Evolutionary conservation across 2,329 filamentous ascomycete genomes (phyloP), one percentile per base, ranked within the genome.

Genomic region (Monosporascus ibericus): DNA sequence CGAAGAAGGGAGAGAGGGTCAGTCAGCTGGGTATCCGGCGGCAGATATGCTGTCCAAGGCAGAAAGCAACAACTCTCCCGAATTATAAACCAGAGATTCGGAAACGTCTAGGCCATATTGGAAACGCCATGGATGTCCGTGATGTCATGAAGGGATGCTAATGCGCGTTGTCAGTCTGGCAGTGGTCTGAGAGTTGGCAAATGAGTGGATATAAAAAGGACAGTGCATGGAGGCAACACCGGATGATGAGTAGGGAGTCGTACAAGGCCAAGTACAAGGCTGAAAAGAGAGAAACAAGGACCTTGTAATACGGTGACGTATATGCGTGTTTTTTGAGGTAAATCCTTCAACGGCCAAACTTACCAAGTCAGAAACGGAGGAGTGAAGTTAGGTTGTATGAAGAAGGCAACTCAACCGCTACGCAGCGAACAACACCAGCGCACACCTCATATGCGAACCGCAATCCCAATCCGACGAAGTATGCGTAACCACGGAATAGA

Each of bases 91-190:
- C 49, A 48, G 55, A 54, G 30, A 38, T 55, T 42, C 22, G 50
- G 30, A 48, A 55, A 54, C 59, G 55, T 52, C 44, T 54, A 58
- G 57, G 68, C 66, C 71, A 69, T 73, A 61, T 70, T 61, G 52
- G 60, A 61, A 61, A 55, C 60, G 65, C 63, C 69, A 71, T 72
- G 53, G 57, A 55, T 62, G 56, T 44, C 65, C 60, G 65, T 65
- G 50, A 67, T 38, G 60, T 66, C 65, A 61, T 68, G 51, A 65
- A 55, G 55, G 55, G 52, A 25, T 55, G 44, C 44, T 52, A 51
- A 44, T 52, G 44, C 47, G 44, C 44, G 44, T 54, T 9, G 42
- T 57, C 49, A 53, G 51, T 24, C 20, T n/a, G 52, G 53, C 49
- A 50, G 7, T 17, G 17, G 24, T 22, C 14, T 25, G 18, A 1